These are phyloP conservation scores for Coemansia guatemalensis DNA, from an alignment of 192 early-diverging fungal species.

Conservation along the genomic window DNA sequence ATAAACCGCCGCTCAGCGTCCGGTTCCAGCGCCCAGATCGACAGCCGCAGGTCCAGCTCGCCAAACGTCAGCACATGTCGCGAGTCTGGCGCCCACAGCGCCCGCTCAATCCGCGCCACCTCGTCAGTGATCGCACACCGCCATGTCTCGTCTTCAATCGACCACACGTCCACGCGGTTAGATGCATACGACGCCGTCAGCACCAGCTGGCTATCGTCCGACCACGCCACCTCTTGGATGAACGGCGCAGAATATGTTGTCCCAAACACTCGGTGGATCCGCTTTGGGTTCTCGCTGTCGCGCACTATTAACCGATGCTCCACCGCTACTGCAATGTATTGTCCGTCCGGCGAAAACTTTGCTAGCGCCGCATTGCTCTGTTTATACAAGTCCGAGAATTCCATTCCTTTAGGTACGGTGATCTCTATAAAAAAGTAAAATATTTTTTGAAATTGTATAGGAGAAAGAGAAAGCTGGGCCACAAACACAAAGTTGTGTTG, in stretches of 20 bases:
- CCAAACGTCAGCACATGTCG: conserved; percentile 44
- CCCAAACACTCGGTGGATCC: conserved; percentile 38
- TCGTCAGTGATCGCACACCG: conserved; percentile 43
- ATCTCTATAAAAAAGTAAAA: not conserved
- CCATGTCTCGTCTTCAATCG: conserved; percentile 40
- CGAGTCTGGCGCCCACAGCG: conserved; percentile 37
- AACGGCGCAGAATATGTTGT: conserved; percentile 30
- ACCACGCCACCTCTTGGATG: conserved; percentile 50
- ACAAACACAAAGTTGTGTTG: not conserved
- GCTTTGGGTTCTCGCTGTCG: conserved; percentile 41
- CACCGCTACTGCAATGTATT: conserved; percentile 39
- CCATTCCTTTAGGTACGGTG: conserved; percentile 23
- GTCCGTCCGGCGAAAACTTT: conserved; percentile 45
- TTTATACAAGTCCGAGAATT: conserved; percentile 52
- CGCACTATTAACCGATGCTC: conserved; percentile 53
- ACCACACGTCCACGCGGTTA: conserved; percentile 52
- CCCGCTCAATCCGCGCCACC: conserved; percentile 26
- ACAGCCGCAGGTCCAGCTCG: conserved; percentile 51
- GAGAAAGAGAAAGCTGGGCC: too few relatives aligned
- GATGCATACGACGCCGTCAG: conserved; percentile 39
- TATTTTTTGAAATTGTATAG: not conserved
- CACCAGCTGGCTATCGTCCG: conserved; percentile 28
- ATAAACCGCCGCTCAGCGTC: conserved; percentile 36
- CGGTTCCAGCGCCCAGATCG: conserved; percentile 41
- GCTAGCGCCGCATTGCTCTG: conserved; percentile 44